Conservation (phyloP, 768 basidiomycete species). For the Lentinula sp. region DNA sequence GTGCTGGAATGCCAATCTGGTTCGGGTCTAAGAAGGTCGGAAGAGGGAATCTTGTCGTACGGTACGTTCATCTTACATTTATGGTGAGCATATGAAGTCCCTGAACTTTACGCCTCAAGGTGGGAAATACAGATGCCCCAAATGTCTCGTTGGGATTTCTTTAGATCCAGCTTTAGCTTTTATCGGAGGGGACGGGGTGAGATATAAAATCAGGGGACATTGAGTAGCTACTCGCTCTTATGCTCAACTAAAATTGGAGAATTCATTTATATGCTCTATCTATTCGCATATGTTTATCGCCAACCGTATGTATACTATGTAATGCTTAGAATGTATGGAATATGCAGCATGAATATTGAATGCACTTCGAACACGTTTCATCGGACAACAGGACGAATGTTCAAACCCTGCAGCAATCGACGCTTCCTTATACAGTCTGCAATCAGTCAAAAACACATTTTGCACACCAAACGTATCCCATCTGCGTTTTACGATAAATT, state of each 20-base stretch:
- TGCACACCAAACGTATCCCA: no score
- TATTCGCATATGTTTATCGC: not conserved
- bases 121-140: slow-evolving; percentile 4
- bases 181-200: not conserved
- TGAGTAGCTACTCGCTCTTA: not conserved
- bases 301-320: not conserved
- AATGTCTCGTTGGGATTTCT: not conserved
- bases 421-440: no score
- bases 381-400: no score
- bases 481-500: not conserved
- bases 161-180: not conserved
- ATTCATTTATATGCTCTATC: not conserved
- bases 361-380: no score
- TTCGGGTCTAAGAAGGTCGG: slow-evolving; percentile 46
- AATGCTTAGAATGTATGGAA: not conserved
- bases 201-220: not conserved
- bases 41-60: slow-evolving; percentile 58
- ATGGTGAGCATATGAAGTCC: not conserved
- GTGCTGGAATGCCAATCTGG: slow-evolving; percentile 66
- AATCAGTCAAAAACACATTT: no score
- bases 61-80: slow-evolving; percentile 31
- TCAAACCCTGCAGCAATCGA: no score
- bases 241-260: not conserved
- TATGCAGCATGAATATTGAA: not conserved
- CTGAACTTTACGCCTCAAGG: not conserved